Base-by-base conservation (phyloP, 2,329 filamentous ascomycete species). In the Aspergillus nomiae region DNA sequence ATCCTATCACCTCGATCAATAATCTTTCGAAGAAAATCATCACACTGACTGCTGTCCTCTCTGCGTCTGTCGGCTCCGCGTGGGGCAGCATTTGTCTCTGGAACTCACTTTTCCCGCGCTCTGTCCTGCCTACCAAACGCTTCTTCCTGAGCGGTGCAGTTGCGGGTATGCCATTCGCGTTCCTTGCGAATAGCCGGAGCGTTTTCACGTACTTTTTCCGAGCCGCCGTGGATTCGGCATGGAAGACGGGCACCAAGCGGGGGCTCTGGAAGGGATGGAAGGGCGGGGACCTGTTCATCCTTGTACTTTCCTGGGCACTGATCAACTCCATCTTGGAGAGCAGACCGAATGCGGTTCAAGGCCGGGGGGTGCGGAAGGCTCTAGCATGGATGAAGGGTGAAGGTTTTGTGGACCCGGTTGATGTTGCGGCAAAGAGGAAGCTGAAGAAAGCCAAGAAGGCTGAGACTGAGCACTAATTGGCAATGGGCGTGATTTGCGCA, bases 81-180 rank as follows among this genome's bases (percentile, higher is more conserved):
- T 99, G 95, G 95, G 93, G 89, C 1, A 90, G 88, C 62, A 89
- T 97, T 69, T 99, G 94, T 81, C 85, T 97, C 72, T 93, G 97
- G 83, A 92, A 96, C 77, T 82, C 86, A 53, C 85, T 90, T 72
- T 84, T 98, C 1, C 93, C 94, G 0, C 85, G 90, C 3, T 85
- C 85, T 7, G 83, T 93, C 10, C 83, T 97, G 0, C 87, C 94
- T 0, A 94, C 90, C 0, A 91, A 95, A 75, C 87, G 95, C 26
- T 96, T 95, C 84, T 97, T 96, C 84, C 82, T 97, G 0, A 92
- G 92, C 58, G 94, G 95, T 9, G 91, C 94, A 75, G 73, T 96
- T 1, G 92, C 91, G 1, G 95, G 95, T 0, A 78, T 95, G 30
- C 78, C 78, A 21, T 97, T 94, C 89, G 92, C 91, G 0, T 91